Conservation (phyloP, 257 asterid species). For the Nicotiana noctiflora region DNA sequence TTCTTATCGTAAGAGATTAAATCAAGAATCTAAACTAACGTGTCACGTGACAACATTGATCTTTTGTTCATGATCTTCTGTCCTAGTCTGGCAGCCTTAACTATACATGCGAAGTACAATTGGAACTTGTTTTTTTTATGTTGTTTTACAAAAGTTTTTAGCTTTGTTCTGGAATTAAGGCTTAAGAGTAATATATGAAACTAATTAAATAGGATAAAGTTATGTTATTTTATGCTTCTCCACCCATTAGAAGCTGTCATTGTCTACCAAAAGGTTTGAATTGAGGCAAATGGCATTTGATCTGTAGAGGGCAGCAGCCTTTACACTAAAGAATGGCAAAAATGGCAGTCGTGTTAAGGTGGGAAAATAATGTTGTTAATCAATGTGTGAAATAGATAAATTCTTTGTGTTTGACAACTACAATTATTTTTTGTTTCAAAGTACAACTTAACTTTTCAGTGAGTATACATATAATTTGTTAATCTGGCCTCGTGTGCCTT, state of each 20-base stretch:
- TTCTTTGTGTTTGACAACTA: conserved; percentile 10
- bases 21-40: neutral
- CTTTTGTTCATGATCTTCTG: neutral
- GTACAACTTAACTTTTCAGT: conserved; percentile 39
- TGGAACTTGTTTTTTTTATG: conserved; percentile 34
- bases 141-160: conserved; percentile 19
- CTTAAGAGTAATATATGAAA: neutral
- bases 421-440: conserved; percentile 19
- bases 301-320: conserved; percentile 3
- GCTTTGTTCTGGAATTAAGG: neutral
- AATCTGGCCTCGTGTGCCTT: conserved; percentile 27
- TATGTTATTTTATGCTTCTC: conserved; percentile 10
- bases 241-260: conserved; percentile 7
- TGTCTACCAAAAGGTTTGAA: neutral
- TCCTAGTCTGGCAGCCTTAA: neutral
- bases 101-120: conserved; percentile 38
- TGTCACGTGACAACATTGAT: conserved; percentile 12
- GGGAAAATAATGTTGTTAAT: neutral
- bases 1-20: neutral
- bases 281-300: conserved; percentile 7
- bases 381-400: neutral
- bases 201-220: conserved; percentile 14
- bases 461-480: neutral
- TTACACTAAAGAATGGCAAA: neutral
- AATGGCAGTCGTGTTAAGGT: neutral